phyloP scores from a whole-genome alignment of 2,329 filamentous ascomycete genomes.

The Tolypocladium ovalisporum region DNA sequence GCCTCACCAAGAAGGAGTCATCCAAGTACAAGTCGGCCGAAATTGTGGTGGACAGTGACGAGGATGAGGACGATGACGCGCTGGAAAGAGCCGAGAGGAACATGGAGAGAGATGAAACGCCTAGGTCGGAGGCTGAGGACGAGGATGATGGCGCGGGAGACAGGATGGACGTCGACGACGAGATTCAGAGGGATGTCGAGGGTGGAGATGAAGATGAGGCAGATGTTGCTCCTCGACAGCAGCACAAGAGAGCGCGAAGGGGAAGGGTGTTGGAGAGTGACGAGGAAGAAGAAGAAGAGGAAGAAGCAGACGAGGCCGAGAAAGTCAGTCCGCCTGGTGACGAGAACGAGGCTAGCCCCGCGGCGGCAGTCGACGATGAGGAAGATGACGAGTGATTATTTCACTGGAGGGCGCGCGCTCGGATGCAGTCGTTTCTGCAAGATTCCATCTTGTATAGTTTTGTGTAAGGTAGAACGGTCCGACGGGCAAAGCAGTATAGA shows the following conservation, averaged over 20 bases:
- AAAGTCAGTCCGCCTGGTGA: conserved; percentile 9
- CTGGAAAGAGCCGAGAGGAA: conserved; percentile 35
- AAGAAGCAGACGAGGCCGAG: conserved; percentile 6
- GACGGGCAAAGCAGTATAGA: neutral
- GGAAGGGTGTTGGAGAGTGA: conserved; percentile 44
- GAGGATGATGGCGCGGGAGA: conserved; percentile 27
- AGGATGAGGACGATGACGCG: conserved; percentile 35
- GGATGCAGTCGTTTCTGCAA: neutral
- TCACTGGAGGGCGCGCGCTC: neutral
- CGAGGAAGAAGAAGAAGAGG: conserved; percentile 29
- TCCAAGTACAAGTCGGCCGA: conserved; percentile 79
- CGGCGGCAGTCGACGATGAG: conserved; percentile 22
- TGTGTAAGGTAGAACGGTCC: neutral
- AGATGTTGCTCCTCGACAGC: conserved; percentile 23
- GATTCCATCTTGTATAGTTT: neutral
- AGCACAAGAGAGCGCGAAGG: conserved; percentile 35
- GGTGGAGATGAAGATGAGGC: conserved; percentile 38
- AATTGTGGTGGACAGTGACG: conserved; percentile 69
- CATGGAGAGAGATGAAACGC: conserved; percentile 24
- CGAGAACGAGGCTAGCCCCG: conserved; percentile 14
- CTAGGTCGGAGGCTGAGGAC: conserved; percentile 23
- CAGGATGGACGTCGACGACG: conserved; percentile 42
- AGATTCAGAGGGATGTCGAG: conserved; percentile 30
- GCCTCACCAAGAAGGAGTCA: conserved; percentile 36
- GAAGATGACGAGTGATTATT: conserved; percentile 2